These are phyloP conservation scores for Venturia effusa DNA, from an alignment of 2,329 filamentous ascomycete species.

Conservation along the genomic window DNA sequence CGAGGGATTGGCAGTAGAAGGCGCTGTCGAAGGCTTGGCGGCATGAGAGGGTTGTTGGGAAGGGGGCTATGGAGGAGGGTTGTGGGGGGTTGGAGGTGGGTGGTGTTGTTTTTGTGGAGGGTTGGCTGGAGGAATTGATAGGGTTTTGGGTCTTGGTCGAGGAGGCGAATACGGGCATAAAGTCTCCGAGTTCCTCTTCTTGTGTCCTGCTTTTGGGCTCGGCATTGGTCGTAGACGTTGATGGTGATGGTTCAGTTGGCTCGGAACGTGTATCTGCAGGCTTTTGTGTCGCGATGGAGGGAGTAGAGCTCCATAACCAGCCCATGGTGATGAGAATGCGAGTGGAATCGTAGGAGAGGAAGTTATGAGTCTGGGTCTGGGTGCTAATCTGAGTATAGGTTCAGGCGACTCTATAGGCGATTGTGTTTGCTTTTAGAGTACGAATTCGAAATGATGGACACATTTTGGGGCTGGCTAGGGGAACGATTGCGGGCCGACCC, in stretches of 20 bases:
- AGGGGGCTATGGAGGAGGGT: neutral
- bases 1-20: slow-evolving; percentile 86
- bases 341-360: neutral
- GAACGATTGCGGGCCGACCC: neutral
- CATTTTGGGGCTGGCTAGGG: neutral
- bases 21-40: slow-evolving; percentile 82
- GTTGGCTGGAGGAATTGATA: neutral
- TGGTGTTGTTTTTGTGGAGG: neutral
- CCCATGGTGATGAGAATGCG: neutral
- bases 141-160: neutral
- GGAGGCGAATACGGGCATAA: slow-evolving; percentile 7
- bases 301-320: slow-evolving; percentile 2
- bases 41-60: slow-evolving; percentile 63
- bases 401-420: too few species aligned
- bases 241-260: neutral
- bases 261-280: neutral
- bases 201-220: neutral
- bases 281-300: neutral
- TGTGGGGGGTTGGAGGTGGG: neutral
- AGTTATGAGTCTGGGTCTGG: too few species aligned
- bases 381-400: neutral
- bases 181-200: slow-evolving; percentile 6
- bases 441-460: too few species aligned
- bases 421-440: too few species aligned
- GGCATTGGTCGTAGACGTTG: neutral